Percentiles rank a stretch among this genome's conserved stretches.
Conservation (phyloP, 1,284 basidiomycete species). For the Irpex sp. region DNA sequence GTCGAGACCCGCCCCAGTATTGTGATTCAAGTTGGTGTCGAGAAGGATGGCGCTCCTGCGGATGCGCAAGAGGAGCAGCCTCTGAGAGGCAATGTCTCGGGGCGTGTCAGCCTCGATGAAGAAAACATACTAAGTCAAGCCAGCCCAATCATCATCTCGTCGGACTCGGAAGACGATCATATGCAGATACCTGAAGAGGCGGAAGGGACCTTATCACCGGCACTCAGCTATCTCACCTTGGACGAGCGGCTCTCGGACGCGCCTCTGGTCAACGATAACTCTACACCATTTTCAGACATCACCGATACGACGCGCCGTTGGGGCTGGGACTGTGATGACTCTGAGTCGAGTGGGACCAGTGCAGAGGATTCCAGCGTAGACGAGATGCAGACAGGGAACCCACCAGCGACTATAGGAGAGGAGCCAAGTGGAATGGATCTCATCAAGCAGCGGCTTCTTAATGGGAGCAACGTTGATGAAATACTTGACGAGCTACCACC, state of each 20-base stretch:
- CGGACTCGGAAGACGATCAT: neutral
- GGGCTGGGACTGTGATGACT: neutral
- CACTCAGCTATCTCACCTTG: conserved; percentile 5
- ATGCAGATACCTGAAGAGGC: neutral
- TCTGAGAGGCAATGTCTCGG: neutral
- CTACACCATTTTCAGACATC: neutral
- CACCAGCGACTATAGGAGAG: neutral
- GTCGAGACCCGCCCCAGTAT: too few relatives aligned
- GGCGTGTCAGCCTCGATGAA: neutral
- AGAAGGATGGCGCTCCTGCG: neutral
- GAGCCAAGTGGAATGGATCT: neutral
- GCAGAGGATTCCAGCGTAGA: neutral
- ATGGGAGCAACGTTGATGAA: neutral
- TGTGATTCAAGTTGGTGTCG: neutral
- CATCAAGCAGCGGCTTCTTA: neutral
- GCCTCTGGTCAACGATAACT: neutral
- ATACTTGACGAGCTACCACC: neutral
- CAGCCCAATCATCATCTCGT: neutral
- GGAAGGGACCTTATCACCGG: neutral
- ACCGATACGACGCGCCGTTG: too few relatives aligned
- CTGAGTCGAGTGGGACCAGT: neutral
- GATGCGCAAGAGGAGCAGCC: neutral
- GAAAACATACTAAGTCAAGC: neutral
- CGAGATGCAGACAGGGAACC: neutral
- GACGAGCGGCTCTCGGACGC: neutral